A percentile compares a stretch with the other conserved stretches of the same genome.
phyloP scores from a whole-genome alignment of 2,329 filamentous ascomycete genomes.

The Scedosporium dehoogii region DNA sequence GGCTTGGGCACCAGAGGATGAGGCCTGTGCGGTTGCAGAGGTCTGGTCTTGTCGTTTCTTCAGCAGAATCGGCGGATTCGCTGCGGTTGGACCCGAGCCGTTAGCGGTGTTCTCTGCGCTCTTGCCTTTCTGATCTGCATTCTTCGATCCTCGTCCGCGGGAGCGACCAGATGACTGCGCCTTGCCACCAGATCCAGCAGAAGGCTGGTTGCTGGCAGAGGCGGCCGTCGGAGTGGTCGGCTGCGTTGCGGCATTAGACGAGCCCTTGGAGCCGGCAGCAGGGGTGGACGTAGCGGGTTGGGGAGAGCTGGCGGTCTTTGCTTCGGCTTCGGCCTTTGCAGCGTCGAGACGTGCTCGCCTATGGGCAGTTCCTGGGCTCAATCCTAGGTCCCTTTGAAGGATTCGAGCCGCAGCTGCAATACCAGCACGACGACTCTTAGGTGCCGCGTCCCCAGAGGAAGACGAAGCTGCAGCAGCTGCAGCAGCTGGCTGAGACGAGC shows the following conservation, averaged over 20 bases:
- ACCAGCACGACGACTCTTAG: slow-evolving; percentile 49
- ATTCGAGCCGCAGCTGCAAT: slow-evolving; percentile 56
- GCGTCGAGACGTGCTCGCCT: slow-evolving; percentile 49
- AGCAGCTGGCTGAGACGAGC: slow-evolving; percentile 15
- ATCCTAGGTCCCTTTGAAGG: slow-evolving; percentile 54
- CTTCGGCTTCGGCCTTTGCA: slow-evolving; percentile 42
- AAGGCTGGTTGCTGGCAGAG: slow-evolving; percentile 5
- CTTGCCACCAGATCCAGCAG: slow-evolving; percentile 7
- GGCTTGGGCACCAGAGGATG: slow-evolving; percentile 3
- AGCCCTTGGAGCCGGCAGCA: slow-evolving; percentile 1
- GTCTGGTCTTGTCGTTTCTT: slow-evolving; percentile 28
- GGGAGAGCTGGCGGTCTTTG: slow-evolving; percentile 23
- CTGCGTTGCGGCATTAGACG: slow-evolving; percentile 5
- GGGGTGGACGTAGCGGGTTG: slow-evolving; percentile 16
- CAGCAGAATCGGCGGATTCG: slow-evolving; percentile 27
- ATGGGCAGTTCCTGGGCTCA: slow-evolving; percentile 53
- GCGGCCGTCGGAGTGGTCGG: slow-evolving; percentile 12
- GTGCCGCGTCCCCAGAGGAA: slow-evolving; percentile 22
- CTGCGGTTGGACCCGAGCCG: slow-evolving; percentile 10
- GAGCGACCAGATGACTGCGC: slow-evolving; percentile 11
- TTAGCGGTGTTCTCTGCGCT: slow-evolving; percentile 18
- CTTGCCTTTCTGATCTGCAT: slow-evolving; percentile 26
- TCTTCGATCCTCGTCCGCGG: slow-evolving; percentile 25
- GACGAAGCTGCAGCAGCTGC: slow-evolving; percentile 12
- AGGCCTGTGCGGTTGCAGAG: slow-evolving; percentile 12